phyloP scores from a whole-genome alignment of 257 asterid genomes.

The Ehretia macrophylla region DNA sequence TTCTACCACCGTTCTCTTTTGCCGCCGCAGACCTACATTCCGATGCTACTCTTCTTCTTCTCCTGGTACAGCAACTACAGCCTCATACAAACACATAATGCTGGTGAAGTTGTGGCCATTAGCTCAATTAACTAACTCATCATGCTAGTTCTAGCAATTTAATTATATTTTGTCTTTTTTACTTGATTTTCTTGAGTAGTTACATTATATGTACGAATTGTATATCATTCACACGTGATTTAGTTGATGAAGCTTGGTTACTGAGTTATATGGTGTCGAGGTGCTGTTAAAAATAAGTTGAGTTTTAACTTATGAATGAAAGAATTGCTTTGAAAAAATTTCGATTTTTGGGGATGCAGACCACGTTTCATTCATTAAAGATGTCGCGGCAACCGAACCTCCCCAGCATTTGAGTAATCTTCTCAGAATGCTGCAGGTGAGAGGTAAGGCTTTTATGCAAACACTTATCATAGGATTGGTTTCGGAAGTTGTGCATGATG shows the following conservation, averaged over 20 bases:
- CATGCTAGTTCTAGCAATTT: neutral
- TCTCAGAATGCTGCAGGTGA: slow-evolving; percentile 68
- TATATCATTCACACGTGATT: too few species aligned
- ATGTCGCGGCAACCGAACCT: slow-evolving; percentile 71
- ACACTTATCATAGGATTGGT: neutral
- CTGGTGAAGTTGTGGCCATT: too few species aligned
- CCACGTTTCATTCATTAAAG: slow-evolving; percentile 67
- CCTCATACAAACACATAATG: neutral
- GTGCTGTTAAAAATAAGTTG: neutral
- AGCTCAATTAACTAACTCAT: neutral
- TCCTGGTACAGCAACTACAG: slow-evolving; percentile 36
- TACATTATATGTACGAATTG: too few species aligned
- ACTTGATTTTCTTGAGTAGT: neutral
- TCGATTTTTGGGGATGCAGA: slow-evolving; percentile 34
- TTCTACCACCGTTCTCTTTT: slow-evolving; percentile 37
- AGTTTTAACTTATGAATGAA: too few species aligned
- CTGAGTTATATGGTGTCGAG: neutral
- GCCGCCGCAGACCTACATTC: slow-evolving; percentile 36
- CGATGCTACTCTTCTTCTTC: slow-evolving; percentile 75
- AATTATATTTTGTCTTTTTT: too few species aligned
- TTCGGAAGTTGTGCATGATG: too few species aligned
- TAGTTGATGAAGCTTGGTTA: too few species aligned
- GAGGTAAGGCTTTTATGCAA: slow-evolving; percentile 46
- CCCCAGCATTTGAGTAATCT: slow-evolving; percentile 85
- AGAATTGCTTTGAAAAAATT: neutral